Conservation (phyloP, 1,139 yeast species). For the Spathaspora sp. region DNA sequence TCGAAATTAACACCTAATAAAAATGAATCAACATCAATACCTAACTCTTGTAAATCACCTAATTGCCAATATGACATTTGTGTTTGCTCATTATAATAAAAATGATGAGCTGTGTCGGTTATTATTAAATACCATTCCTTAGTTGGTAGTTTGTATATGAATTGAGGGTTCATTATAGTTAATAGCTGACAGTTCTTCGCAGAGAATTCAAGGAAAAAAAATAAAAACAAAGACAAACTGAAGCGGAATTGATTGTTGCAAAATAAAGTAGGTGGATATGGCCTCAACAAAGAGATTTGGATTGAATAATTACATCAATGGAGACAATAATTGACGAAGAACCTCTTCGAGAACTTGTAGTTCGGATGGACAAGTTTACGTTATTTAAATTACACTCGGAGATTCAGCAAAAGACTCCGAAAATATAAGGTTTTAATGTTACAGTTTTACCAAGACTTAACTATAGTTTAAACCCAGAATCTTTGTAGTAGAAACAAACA, state of each 20-base stretch:
- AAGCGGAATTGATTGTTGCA: neutral
- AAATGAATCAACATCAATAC: constrained; percentile 19
- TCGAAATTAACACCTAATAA: constrained; percentile 27
- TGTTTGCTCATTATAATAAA: constrained; percentile 27
- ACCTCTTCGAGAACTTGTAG: too few species aligned
- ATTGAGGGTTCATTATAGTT: constrained; percentile 13
- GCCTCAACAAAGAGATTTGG: neutral
- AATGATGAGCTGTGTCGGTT: constrained; percentile 28
- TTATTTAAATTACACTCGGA: too few species aligned
- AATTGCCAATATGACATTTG: constrained; percentile 36
- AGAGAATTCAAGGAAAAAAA: neutral
- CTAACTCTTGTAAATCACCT: constrained; percentile 21
- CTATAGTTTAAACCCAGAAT: too few species aligned
- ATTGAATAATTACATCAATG: too few species aligned
- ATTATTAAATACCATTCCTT: constrained; percentile 30
- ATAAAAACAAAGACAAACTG: neutral
- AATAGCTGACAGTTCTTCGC: too few species aligned
- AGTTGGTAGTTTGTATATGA: constrained; percentile 15
- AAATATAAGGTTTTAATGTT: too few species aligned
- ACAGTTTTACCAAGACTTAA: too few species aligned
- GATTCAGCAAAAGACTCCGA: too few species aligned
- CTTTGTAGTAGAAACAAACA: too few species aligned
- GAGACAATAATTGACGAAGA: too few species aligned
- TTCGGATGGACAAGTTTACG: too few species aligned
- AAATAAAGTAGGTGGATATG: neutral